A percentile compares a stretch with the other conserved stretches of the same genome.
Evolutionary conservation across 169 alveolate species (phyloP).

Genomic region (Ichthyophthirius multifiliis): DNA sequence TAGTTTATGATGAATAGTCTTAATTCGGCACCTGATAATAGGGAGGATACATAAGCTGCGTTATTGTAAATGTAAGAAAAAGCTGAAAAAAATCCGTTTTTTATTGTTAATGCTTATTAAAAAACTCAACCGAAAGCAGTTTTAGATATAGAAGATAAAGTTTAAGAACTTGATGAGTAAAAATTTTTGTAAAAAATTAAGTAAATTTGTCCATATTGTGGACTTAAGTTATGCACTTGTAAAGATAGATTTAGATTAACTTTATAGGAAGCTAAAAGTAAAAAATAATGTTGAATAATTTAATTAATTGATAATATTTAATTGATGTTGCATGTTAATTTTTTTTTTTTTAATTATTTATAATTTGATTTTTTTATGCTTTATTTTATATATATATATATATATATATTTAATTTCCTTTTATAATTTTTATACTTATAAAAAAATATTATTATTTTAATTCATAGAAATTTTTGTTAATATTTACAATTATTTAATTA

Average conservation of each 20-base stretch:
- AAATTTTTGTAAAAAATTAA: not conserved
- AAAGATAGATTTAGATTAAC: not conserved
- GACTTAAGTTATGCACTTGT: constrained; percentile 12
- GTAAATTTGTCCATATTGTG: constrained; percentile 7
- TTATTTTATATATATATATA: too few species aligned
- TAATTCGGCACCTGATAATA: constrained; percentile 6
- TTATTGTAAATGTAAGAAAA: not conserved
- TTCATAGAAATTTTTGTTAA: too few species aligned
- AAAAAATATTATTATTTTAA: too few species aligned
- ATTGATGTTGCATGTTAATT: too few species aligned
- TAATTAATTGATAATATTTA: too few species aligned
- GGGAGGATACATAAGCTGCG: constrained; percentile 19
- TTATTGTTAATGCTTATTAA: not conserved
- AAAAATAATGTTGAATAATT: too few species aligned
- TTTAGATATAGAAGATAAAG: not conserved
- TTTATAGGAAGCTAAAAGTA: too few species aligned
- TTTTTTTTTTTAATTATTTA: too few species aligned
- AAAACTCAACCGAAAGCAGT: not conserved
- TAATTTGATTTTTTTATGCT: too few species aligned
- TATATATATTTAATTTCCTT: too few species aligned
- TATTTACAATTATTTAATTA: too few species aligned
- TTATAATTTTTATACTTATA: too few species aligned
- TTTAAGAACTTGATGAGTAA: not conserved
- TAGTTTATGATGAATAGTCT: not conserved
- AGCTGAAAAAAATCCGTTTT: constrained; percentile 10